These are phyloP conservation scores for Pisolithus orientalis DNA, from an alignment of 768 basidiomycete species.

Conservation along the genomic window DNA sequence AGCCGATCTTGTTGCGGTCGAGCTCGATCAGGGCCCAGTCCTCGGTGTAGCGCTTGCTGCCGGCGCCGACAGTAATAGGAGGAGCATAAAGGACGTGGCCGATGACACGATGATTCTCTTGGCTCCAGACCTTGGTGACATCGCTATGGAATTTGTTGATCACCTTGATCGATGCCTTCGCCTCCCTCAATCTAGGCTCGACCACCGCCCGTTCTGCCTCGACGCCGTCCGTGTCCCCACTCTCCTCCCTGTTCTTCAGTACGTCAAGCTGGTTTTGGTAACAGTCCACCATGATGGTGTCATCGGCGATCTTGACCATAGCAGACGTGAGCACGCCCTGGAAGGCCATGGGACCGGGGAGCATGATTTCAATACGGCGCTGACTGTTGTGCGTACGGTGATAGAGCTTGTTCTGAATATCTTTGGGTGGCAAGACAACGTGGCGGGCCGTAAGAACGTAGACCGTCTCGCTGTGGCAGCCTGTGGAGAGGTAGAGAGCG, in stretches of 20 bases:
- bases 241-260: too few relatives aligned
- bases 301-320: too few relatives aligned
- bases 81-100: slow-evolving; percentile 28
- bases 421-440: slow-evolving; percentile 10
- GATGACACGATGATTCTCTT: slow-evolving; percentile 6
- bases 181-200: too few relatives aligned
- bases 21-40: slow-evolving; percentile 30
- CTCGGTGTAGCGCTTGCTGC: slow-evolving; percentile 15
- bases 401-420: too few relatives aligned
- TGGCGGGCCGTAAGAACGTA: slow-evolving; percentile 16
- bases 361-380: too few relatives aligned
- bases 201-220: too few relatives aligned
- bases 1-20: slow-evolving; percentile 19
- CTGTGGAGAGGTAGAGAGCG: slow-evolving; percentile 23
- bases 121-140: slow-evolving; percentile 4
- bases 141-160: background rate
- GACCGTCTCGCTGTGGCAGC: slow-evolving; percentile 16
- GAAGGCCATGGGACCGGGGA: too few relatives aligned
- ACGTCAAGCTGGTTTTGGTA: too few relatives aligned
- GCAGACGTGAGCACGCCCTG: too few relatives aligned
- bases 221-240: too few relatives aligned
- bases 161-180: background rate
- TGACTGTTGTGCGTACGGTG: too few relatives aligned
- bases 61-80: slow-evolving; percentile 15
- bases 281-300: too few relatives aligned